These are phyloP conservation scores for Phytophthora sp. DNA, from an alignment of 352 stramenopile species.

Conservation along the genomic window DNA sequence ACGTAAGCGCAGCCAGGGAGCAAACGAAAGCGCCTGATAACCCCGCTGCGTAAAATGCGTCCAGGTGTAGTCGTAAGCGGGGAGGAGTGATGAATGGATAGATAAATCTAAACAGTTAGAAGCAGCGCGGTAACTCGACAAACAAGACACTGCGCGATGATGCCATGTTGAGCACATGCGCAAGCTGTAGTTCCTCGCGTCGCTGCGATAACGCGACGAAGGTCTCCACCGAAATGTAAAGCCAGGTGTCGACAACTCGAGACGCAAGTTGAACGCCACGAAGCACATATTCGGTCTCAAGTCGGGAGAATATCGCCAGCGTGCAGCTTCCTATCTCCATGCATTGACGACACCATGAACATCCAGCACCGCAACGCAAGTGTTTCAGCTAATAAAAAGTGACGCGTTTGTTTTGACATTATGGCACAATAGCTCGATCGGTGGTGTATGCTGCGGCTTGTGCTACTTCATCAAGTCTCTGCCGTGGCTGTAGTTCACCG, in stretches of 20 bases:
- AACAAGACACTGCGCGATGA: constrained; percentile 25
- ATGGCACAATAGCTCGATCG: background rate
- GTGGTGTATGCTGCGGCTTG: background rate
- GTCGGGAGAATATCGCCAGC: constrained; percentile 7
- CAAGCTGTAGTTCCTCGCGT: background rate
- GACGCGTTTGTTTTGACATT: constrained; percentile 14
- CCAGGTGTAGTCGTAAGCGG: constrained; percentile 1
- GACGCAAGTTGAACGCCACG: constrained; percentile 4
- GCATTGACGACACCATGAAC: constrained; percentile 4
- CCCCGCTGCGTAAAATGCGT: constrained; percentile 28
- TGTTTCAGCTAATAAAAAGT: constrained; percentile 31
- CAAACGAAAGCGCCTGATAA: constrained; percentile 15
- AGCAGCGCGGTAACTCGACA: constrained; percentile 27
- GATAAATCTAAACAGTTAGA: constrained; percentile 38
- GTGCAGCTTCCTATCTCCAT: background rate
- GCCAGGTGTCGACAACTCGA: constrained; percentile 9
- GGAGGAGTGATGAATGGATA: constrained; percentile 32
- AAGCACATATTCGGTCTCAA: background rate
- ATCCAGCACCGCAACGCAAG: background rate
- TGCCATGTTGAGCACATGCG: constrained; percentile 3
- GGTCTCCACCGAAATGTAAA: constrained; percentile 10
- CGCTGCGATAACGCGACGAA: background rate
- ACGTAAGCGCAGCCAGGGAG: constrained; percentile 6
- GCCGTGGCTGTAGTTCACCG: too few relatives aligned
- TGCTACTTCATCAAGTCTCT: too few relatives aligned